phyloP scores from a whole-genome alignment of 2,329 filamentous ascomycete genomes.

The Drechslerella stenobrocha region DNA sequence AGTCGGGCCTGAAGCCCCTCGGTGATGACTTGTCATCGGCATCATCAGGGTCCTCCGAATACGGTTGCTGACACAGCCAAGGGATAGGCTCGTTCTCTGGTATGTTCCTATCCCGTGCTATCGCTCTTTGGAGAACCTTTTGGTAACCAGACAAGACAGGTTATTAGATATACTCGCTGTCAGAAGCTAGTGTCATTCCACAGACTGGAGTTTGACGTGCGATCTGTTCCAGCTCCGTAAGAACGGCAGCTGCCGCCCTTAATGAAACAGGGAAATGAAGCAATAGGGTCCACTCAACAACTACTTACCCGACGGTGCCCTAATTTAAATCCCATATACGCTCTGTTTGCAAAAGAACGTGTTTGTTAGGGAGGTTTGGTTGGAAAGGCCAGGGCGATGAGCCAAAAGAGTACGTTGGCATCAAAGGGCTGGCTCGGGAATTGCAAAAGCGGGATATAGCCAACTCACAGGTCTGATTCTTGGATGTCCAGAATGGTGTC shows the following conservation, averaged over 20 bases:
- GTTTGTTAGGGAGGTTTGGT: conserved; percentile 21
- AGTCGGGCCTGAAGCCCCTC: conserved; percentile 59
- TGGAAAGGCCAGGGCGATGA: conserved; percentile 19
- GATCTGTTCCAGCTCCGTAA: conserved; percentile 10
- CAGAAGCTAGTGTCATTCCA: not conserved
- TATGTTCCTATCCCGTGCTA: conserved; percentile 71
- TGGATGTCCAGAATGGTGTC: conserved; percentile 81
- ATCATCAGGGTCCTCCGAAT: conserved; percentile 59
- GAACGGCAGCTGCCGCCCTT: conserved; percentile 30
- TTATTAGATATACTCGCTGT: conserved; percentile 15
- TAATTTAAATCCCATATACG: conserved; percentile 72
- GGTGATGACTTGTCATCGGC: conserved; percentile 62
- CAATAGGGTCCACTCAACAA: conserved; percentile 20
- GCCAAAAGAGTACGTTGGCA: conserved; percentile 9
- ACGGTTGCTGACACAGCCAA: conserved; percentile 54
- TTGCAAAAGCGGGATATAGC: conserved; percentile 10
- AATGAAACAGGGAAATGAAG: conserved; percentile 24
- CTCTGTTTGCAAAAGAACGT: conserved; percentile 49
- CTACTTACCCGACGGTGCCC: conserved; percentile 73
- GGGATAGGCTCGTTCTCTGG: conserved; percentile 58
- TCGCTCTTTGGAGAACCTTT: conserved; percentile 80
- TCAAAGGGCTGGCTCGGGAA: conserved; percentile 2
- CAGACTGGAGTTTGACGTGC: conserved; percentile 5
- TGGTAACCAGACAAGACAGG: conserved; percentile 17
- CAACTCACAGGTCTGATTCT: conserved; percentile 74